Conservation (phyloP, 2,329 filamentous ascomycete species). For the Apiospora saccharicola region DNA sequence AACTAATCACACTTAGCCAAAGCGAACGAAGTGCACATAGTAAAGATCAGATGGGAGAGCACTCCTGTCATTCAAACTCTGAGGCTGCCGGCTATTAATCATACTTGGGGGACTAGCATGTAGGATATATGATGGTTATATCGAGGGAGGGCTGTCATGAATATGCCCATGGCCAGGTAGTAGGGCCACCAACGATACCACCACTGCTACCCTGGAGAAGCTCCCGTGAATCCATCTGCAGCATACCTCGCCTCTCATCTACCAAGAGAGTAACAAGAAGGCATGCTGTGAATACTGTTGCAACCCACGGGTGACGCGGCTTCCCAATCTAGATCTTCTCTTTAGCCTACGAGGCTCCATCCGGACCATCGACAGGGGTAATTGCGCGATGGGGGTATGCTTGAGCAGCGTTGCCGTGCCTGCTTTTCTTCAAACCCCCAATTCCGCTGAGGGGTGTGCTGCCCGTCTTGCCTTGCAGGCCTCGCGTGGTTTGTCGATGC, state of each 20-base stretch:
- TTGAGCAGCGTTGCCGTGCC: neutral
- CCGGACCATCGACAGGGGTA: neutral
- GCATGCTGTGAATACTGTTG: neutral
- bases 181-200: neutral
- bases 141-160: neutral
- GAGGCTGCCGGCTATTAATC: neutral
- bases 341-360: slow-evolving; percentile 11
- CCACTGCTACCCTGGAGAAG: neutral
- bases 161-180: neutral
- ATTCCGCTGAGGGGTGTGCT: neutral
- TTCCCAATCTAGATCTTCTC: neutral
- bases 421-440: neutral
- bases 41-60: neutral
- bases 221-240: neutral
- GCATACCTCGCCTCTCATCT: no score
- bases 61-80: neutral
- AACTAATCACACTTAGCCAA: neutral
- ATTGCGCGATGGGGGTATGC: neutral
- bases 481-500: neutral
- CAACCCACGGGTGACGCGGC: neutral
- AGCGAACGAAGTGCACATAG: neutral
- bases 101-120: neutral
- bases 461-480: neutral
- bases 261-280: neutral
- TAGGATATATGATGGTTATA: neutral